phyloP scores from a whole-genome alignment of 148 eudicot genomes.

The Euryodendron excelsum region DNA sequence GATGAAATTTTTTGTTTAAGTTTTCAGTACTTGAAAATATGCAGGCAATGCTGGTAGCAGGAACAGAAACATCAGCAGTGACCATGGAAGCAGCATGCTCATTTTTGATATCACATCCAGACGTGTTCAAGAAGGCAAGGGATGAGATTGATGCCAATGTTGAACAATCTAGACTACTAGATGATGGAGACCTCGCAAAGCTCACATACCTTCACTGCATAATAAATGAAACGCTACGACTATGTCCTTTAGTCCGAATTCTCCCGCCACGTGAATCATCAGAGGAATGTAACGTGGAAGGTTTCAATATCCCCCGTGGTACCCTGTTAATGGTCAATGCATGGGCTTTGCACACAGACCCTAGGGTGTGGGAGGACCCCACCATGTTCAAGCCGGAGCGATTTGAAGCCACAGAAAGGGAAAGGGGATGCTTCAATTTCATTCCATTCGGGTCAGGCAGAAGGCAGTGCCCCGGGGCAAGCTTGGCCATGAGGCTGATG shows the following conservation, averaged over 20 bases:
- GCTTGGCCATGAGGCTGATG: slow-evolving; percentile 4
- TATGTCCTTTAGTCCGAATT: neutral
- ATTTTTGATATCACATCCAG: neutral
- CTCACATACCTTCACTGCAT: slow-evolving; percentile 6
- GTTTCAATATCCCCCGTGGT: neutral
- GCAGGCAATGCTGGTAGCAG: slow-evolving; percentile 5
- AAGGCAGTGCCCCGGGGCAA: neutral
- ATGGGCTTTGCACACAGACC: neutral
- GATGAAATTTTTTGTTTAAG: neutral
- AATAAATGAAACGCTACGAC: neutral
- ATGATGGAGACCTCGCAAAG: neutral
- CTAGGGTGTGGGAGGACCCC: neutral
- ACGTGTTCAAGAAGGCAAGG: neutral
- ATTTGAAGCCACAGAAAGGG: neutral
- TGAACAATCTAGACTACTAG: neutral
- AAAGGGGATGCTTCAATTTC: neutral
- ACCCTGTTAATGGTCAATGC: neutral
- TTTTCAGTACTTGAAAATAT: neutral
- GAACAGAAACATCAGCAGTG: neutral
- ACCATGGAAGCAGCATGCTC: slow-evolving; percentile 6
- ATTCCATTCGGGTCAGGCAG: neutral
- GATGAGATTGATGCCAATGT: slow-evolving; percentile 8
- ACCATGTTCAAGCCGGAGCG: neutral
- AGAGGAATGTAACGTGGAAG: neutral
- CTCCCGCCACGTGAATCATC: neutral